Evolutionary conservation across 176 grass and related monocot species (phyloP).

Genomic region (Juncus inflexus): DNA sequence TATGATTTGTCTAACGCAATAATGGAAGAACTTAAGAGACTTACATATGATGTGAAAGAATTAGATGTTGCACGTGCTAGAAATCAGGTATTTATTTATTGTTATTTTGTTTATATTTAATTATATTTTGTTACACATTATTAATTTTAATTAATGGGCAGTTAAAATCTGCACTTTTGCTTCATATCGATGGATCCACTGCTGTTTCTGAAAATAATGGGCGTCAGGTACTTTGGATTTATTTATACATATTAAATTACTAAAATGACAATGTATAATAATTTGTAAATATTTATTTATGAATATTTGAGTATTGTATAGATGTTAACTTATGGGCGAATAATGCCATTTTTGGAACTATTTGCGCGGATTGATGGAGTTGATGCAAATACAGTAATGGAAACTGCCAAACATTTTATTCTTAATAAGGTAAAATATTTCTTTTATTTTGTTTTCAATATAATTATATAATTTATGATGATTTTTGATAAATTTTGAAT

Average conservation of each 20-base stretch:
- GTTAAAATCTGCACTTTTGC: constrained; percentile 86
- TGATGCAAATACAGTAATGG: constrained; percentile 66
- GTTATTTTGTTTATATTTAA: constrained; percentile 5
- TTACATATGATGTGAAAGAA: constrained; percentile 71
- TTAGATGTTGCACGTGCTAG: constrained; percentile 65
- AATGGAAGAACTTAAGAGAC: constrained; percentile 89
- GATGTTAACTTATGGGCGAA: constrained; percentile 89
- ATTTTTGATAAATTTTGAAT: no score
- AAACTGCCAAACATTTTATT: constrained; percentile 79
- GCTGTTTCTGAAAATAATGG: constrained; percentile 93
- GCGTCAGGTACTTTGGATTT: constrained; percentile 53
- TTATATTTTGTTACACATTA: constrained; percentile 7
- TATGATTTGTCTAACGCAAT: constrained; percentile 64
- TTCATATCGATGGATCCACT: constrained; percentile 92
- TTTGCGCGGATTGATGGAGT: constrained; percentile 95
- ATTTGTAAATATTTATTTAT: not conserved
- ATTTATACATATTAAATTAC: no score
- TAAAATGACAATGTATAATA: no score
- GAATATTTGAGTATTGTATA: constrained; percentile 26
- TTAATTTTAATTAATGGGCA: constrained; percentile 34
- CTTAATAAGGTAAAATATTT: constrained; percentile 60
- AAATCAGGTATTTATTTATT: constrained; percentile 69
- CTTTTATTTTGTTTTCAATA: constrained; percentile 17
- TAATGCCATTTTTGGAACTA: constrained; percentile 80
- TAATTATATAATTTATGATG: constrained; percentile 8